phyloP scores from a whole-genome alignment of 176 grass and related monocot species.

The Oryza brachyantha region DNA sequence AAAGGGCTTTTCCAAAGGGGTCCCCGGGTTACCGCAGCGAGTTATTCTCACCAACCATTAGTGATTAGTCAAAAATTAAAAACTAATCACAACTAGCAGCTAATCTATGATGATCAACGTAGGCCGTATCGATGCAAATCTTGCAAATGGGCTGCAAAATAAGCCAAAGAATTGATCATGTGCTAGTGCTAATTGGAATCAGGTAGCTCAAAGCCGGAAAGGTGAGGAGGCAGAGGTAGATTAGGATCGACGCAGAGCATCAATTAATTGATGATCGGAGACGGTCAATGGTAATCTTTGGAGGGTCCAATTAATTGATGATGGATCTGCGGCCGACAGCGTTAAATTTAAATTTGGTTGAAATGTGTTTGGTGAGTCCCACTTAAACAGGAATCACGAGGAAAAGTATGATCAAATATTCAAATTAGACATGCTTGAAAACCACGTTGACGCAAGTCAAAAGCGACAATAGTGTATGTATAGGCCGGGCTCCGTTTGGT shows the following conservation, averaged over 20 bases:
- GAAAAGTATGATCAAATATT: background rate
- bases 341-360: background rate
- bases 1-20: background rate
- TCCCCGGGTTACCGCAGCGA: background rate
- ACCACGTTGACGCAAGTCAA: background rate
- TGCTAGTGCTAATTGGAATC: background rate
- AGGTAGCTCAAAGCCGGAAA: background rate
- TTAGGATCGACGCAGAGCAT: background rate
- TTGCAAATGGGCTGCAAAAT: background rate
- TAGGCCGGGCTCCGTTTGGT: background rate
- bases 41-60: background rate
- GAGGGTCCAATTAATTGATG: no score
- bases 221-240: background rate
- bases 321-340: background rate
- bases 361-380: background rate
- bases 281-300: background rate
- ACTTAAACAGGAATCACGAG: background rate
- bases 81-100: background rate
- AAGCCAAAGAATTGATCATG: background rate
- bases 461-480: no score
- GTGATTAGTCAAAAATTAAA: no score
- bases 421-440: background rate
- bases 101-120: background rate
- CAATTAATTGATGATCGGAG: background rate
- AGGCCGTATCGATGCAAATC: background rate